phyloP scores from a whole-genome alignment of 305 asterid species.

The Fraxinus latifolia region DNA sequence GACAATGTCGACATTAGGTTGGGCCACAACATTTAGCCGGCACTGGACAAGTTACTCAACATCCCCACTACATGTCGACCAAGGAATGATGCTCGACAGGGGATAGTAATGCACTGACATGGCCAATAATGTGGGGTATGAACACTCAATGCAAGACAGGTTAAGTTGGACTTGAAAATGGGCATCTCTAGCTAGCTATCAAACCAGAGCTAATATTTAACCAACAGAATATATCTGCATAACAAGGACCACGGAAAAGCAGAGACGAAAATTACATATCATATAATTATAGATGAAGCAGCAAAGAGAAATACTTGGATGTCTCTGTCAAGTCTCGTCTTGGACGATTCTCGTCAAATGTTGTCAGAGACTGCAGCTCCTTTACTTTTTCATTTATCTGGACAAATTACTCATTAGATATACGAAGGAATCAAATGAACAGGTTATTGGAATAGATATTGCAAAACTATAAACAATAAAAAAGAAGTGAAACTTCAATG shows the following conservation, averaged over 20 bases:
- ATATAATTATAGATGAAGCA: slow-evolving; percentile 25
- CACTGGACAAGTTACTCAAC: not conserved
- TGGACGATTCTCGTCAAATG: slow-evolving; percentile 35
- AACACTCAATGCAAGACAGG: slow-evolving; percentile 7
- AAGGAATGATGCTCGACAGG: not conserved
- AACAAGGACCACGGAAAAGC: slow-evolving; percentile 15
- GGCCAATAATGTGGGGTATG: not conserved
- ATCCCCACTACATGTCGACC: not conserved
- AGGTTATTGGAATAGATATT: slow-evolving; percentile 14
- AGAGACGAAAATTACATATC: slow-evolving; percentile 6
- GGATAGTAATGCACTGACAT: slow-evolving; percentile 8
- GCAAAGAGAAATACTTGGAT: slow-evolving; percentile 51
- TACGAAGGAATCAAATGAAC: slow-evolving; percentile 17
- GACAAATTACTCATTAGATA: slow-evolving; percentile 14
- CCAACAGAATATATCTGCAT: not conserved
- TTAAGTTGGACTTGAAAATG: not conserved
- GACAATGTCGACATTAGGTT: not conserved
- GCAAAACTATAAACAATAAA: slow-evolving; percentile 15
- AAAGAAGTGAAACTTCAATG: slow-evolving; percentile 7
- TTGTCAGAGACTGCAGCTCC: slow-evolving; percentile 55
- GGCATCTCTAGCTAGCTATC: not conserved
- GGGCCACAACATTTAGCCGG: not conserved
- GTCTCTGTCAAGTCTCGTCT: slow-evolving; percentile 40
- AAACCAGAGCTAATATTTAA: slow-evolving; percentile 4
- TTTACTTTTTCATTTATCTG: slow-evolving; percentile 67